Conservation (phyloP, 2,329 filamentous ascomycete genomes). For the Aspergillus sojae region DNA sequence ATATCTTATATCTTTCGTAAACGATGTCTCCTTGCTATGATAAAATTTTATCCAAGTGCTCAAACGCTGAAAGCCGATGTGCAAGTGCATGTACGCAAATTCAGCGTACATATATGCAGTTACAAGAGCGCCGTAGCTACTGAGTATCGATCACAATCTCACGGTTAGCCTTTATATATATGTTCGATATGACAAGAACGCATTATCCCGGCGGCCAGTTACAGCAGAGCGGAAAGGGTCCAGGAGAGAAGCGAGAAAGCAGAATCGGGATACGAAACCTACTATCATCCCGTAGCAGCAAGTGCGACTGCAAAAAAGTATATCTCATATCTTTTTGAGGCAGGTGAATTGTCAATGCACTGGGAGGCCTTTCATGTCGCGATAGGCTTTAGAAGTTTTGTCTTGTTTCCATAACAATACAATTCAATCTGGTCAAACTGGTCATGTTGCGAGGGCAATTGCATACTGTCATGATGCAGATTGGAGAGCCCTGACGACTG, state of each 20-base stretch:
- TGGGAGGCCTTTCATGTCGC: too few species aligned
- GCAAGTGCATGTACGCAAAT: not conserved
- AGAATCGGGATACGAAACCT: not conserved
- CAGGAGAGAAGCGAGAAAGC: not conserved
- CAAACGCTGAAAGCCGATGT: not conserved
- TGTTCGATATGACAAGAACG: not conserved
- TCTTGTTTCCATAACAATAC: slow-evolving; percentile 34
- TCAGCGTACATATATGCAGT: not conserved
- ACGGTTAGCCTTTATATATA: not conserved
- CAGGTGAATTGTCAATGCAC: not conserved
- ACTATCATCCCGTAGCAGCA: not conserved
- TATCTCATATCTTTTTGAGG: not conserved
- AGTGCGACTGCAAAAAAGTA: not conserved
- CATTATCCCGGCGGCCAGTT: not conserved
- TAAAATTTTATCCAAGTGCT: not conserved
- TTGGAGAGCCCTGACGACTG: slow-evolving; percentile 37
- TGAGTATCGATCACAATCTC: not conserved
- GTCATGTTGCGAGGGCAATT: slow-evolving; percentile 41
- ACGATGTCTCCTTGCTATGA: not conserved
- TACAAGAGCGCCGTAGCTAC: not conserved
- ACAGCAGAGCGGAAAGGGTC: not conserved
- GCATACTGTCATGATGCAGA: slow-evolving; percentile 34
- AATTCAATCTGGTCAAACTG: slow-evolving; percentile 42
- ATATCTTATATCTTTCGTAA: not conserved
- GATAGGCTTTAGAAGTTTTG: not conserved